Base-by-base conservation (phyloP, 2,329 filamentous ascomycete species). In the Colletotrichum lupini region DNA sequence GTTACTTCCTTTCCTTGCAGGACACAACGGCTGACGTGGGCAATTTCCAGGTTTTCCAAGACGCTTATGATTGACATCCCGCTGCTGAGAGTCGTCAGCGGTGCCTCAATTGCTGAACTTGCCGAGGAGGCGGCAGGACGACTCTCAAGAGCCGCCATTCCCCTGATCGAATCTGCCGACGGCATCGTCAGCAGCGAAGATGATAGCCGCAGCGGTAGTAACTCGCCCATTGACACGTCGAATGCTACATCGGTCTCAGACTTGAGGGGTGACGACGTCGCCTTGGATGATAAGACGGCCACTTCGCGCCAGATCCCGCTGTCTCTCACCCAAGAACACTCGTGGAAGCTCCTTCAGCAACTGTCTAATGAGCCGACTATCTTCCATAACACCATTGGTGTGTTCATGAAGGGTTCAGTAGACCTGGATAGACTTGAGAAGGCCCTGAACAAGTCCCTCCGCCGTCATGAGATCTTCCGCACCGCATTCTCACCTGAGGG, bases 11-110 rank as follows among this genome's bases (percentile, higher is more conserved):
- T 26, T 64, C 3, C 22, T 11, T 30, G 55, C 14, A 22, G 3
- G 8, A 37, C 19, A 24, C 5, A 8, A 52, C 26, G 1, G 24
- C 67, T 64, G 35, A 68, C 5, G 19, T 49, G 30, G 30, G 8
- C 19, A 1, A 57, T 64, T 46, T 32, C 4, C 5, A 68, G 87
- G 87, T 87, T 87, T 71, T 65, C 83, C 30, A 86, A 85, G 70
- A 79, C 85, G 60, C 61, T 88, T 0, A 74, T 81, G 1, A 77
- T 84, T 1, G 83, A 88, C 53, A 78, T 88, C 2, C 83, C 85
- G 0, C 81, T 87, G 0, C 77, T 88, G n/a, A 85, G 85, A 72
- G 80, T 88, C 55, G 75, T 87, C 1, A 78, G 82, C 12, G 83
- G 82, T 12, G 76, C 68, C 4, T 77, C 75, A 6, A 63, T 77